Percentiles rank a stretch among this genome's conserved stretches.
These are phyloP conservation scores for Pseudopyricularia cyperi DNA, from an alignment of 2,329 filamentous ascomycete genomes.

Conservation along the genomic window DNA sequence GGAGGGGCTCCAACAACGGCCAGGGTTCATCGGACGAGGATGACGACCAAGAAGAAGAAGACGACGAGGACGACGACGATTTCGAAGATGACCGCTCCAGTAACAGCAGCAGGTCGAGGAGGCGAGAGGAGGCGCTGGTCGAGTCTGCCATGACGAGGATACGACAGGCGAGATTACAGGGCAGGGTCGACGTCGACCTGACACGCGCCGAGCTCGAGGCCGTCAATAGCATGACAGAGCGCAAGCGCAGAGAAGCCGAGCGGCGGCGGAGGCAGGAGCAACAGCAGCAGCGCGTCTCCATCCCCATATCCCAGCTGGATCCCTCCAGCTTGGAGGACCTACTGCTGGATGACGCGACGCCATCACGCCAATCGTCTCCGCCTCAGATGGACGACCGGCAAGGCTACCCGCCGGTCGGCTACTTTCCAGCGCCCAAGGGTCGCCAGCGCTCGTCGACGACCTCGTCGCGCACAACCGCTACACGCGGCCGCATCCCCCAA, in stretches of 20 bases:
- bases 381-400: conserved; percentile 14
- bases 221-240: conserved; percentile 54
- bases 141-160: conserved; percentile 72
- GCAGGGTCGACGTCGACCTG: conserved; percentile 67
- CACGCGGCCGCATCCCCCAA: background rate
- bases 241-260: conserved; percentile 35
- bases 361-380: background rate
- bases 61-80: conserved; percentile 33
- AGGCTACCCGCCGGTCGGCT: conserved; percentile 33
- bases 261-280: conserved; percentile 16
- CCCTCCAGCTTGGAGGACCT: conserved; percentile 22
- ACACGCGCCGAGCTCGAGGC: conserved; percentile 70
- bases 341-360: conserved; percentile 13
- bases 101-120: conserved; percentile 21
- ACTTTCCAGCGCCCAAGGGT: conserved; percentile 31
- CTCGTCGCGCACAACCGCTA: conserved; percentile 9
- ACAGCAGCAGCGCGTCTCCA: conserved; percentile 31
- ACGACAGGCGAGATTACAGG: conserved; percentile 60
- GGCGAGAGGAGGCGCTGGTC: conserved; percentile 63
- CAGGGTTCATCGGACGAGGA: conserved; percentile 17
- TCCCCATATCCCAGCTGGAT: conserved; percentile 40
- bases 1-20: conserved; percentile 21
- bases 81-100: conserved; percentile 20
- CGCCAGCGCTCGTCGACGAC: conserved; percentile 15
- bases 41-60: conserved; percentile 28